Conservation (phyloP, 345 rosid genomes). For the Carallia brachiata region DNA sequence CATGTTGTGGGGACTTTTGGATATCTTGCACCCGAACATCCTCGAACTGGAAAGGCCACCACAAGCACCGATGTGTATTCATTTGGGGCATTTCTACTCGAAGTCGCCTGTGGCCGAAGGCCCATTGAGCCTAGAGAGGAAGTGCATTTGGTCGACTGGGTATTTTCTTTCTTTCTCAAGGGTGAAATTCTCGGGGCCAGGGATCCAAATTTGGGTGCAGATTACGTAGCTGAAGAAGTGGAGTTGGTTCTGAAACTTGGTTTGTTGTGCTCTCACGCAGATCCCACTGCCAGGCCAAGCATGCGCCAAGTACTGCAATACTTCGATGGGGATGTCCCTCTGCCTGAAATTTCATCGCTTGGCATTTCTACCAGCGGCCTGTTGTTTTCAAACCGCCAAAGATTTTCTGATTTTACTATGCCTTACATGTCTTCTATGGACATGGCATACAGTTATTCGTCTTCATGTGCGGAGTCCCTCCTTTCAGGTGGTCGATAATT, state of each 20-base stretch:
- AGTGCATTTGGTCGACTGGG: slow-evolving; percentile 21
- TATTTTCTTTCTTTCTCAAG: slow-evolving; percentile 5
- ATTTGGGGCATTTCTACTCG: slow-evolving; percentile 61
- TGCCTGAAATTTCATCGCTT: slow-evolving; percentile 42
- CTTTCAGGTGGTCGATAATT: slow-evolving; percentile 60
- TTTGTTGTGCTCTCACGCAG: slow-evolving; percentile 50
- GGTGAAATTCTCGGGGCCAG: slow-evolving; percentile 23
- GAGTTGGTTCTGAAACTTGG: slow-evolving; percentile 59
- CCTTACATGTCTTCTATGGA: slow-evolving; percentile 37
- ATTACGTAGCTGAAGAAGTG: slow-evolving; percentile 39
- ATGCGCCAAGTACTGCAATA: slow-evolving; percentile 57
- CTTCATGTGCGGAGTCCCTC: slow-evolving; percentile 46
- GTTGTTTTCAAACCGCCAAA: slow-evolving; percentile 30
- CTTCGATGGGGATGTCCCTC: slow-evolving; percentile 41
- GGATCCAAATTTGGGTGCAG: slow-evolving; percentile 34
- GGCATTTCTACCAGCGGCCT: slow-evolving; percentile 35
- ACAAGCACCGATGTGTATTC: slow-evolving; percentile 51
- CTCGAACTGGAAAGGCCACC: slow-evolving; percentile 51
- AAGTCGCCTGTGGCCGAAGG: slow-evolving; percentile 56
- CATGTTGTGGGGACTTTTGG: slow-evolving; percentile 56
- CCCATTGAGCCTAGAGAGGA: slow-evolving; percentile 41
- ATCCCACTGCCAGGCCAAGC: slow-evolving; percentile 47
- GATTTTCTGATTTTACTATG: slow-evolving; percentile 41
- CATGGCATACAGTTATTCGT: slow-evolving; percentile 27
- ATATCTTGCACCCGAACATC: slow-evolving; percentile 63